phyloP scores from a whole-genome alignment of 2,329 filamentous ascomycete species.

The Neofusicoccum kwambonambiense region DNA sequence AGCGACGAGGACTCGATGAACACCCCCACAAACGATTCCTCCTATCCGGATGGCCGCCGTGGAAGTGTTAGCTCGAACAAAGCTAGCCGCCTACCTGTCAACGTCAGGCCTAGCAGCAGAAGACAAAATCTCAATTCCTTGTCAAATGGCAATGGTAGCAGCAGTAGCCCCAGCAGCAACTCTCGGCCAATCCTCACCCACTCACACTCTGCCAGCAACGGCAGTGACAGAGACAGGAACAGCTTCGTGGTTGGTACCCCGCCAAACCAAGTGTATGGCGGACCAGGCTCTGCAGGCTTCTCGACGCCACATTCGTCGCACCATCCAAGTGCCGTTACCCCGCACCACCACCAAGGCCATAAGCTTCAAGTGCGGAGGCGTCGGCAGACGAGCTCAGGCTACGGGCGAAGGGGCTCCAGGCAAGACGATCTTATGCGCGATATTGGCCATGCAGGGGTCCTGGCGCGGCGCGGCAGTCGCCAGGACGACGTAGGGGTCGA shows the following conservation, averaged over 20 bases:
- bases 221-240: background rate
- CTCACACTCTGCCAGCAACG: background rate
- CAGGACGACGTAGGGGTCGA: constrained; percentile 9
- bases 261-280: constrained; percentile 2
- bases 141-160: background rate
- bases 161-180: background rate
- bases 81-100: constrained; percentile 9
- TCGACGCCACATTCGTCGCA: constrained; percentile 3
- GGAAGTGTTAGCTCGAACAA: constrained; percentile 5
- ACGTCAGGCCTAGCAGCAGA: constrained; percentile 11
- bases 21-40: constrained; percentile 7
- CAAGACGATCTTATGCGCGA: constrained; percentile 14
- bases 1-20: constrained; percentile 1
- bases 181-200: background rate
- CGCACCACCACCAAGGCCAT: constrained; percentile 5
- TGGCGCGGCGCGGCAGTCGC: constrained; percentile 2
- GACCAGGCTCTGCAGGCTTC: background rate
- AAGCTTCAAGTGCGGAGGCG: constrained; percentile 18
- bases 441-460: constrained; percentile 1
- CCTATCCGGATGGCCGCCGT: constrained; percentile 1
- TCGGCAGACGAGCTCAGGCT: constrained; percentile 18
- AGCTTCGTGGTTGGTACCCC: constrained; percentile 13
- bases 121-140: background rate
- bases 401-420: background rate
- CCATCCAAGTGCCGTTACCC: background rate